Conservation (phyloP, 2,329 filamentous ascomycete genomes). For the Aureobasidium subglaciale region DNA sequence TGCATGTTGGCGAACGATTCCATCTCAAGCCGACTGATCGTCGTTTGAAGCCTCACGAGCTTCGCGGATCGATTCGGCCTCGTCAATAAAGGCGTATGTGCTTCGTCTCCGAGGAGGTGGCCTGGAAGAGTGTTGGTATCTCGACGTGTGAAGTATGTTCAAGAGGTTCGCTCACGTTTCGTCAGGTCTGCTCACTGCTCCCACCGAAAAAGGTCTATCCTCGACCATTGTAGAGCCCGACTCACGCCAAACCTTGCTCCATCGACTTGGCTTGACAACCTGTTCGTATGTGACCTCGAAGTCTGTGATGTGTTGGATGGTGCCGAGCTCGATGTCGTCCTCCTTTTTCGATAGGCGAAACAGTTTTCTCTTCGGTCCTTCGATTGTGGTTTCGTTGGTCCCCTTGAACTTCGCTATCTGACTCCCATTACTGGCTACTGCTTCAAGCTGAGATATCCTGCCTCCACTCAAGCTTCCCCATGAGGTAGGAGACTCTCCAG, state of each 20-base stretch:
- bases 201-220: background rate
- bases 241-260: constrained; percentile 6
- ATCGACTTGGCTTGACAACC: background rate
- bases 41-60: background rate
- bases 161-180: background rate
- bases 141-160: background rate
- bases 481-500: background rate
- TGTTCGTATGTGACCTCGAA: background rate
- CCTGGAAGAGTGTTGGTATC: background rate
- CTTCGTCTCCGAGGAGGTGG: constrained; percentile 6
- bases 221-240: background rate
- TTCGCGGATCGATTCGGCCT: background rate
- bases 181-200: background rate
- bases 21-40: background rate
- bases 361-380: constrained; percentile 8
- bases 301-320: background rate
- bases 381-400: background rate
- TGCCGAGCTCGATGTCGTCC: constrained; percentile 1
- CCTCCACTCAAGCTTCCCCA: background rate
- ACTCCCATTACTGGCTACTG: background rate
- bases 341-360: background rate
- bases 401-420: background rate
- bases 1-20: background rate
- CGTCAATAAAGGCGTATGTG: background rate
- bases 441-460: background rate